Evolutionary conservation across 768 basidiomycete species (phyloP).

Genomic region (Lentinus tigrinus): DNA sequence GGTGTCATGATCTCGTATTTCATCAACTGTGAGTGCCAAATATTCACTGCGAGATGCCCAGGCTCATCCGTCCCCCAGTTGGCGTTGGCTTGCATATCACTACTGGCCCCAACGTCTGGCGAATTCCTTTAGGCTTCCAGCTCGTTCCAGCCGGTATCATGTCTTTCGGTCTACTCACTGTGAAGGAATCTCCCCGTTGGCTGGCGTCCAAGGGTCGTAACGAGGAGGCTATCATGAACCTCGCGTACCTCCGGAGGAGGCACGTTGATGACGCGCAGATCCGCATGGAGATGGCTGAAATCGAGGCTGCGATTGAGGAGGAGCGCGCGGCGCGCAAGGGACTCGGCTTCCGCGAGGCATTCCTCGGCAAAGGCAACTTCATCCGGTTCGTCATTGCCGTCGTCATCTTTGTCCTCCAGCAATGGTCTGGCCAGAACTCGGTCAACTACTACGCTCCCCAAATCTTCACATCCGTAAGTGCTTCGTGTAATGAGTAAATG

Average conservation of each 20-base stretch:
- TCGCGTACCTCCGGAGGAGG: constrained; percentile 63
- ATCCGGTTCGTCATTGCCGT: constrained; percentile 85
- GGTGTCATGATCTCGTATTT: constrained; percentile 88
- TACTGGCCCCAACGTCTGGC: constrained; percentile 54
- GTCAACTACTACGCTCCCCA: constrained; percentile 76
- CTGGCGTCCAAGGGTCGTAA: constrained; percentile 61
- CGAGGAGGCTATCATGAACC: constrained; percentile 53
- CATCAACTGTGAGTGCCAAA: constrained; percentile 59
- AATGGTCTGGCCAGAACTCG: constrained; percentile 84
- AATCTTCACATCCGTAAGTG: constrained; percentile 62
- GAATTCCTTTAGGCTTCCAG: constrained; percentile 73
- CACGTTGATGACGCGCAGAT: constrained; percentile 42
- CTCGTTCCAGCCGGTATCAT: constrained; percentile 74
- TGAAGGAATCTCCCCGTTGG: constrained; percentile 79
- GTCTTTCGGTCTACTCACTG: constrained; percentile 63
- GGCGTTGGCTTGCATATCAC: constrained; percentile 57
- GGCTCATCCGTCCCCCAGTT: constrained; percentile 34
- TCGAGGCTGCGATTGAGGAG: constrained; percentile 75
- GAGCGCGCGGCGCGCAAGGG: constrained; percentile 66
- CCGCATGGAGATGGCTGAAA: constrained; percentile 70
- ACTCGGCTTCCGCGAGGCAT: constrained; percentile 62
- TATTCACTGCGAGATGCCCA: background rate
- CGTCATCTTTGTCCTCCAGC: constrained; percentile 75
- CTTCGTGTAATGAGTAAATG: background rate
- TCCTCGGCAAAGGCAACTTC: constrained; percentile 80